Evolutionary conservation across 257 asterid species (phyloP).

Genomic region (Solanum corneliomulleri): DNA sequence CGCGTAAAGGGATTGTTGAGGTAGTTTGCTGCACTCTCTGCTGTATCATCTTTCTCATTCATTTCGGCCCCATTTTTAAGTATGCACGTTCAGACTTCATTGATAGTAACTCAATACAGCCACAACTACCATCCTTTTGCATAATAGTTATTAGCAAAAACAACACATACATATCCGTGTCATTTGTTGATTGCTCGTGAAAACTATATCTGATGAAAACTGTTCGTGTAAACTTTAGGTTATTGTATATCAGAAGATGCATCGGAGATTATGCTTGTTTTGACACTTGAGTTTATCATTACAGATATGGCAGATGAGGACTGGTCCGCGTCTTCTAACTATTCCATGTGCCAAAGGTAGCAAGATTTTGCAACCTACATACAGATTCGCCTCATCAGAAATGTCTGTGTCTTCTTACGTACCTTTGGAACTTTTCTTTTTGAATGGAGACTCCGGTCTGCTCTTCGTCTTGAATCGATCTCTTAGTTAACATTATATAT

Average conservation of each 20-base stretch:
- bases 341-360: slow-evolving; percentile 87
- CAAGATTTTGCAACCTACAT: slow-evolving; percentile 80
- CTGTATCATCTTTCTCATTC: background rate
- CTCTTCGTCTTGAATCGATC: slow-evolving; percentile 58
- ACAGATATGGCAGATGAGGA: slow-evolving; percentile 99
- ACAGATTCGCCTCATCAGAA: slow-evolving; percentile 55
- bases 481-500: slow-evolving; percentile 24
- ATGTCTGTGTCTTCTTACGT: slow-evolving; percentile 32
- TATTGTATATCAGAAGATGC: background rate
- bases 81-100: background rate
- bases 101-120: background rate
- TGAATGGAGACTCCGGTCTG: slow-evolving; percentile 94
- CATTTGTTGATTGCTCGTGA: background rate
- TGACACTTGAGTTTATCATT: background rate
- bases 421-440: slow-evolving; percentile 79
- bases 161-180: background rate
- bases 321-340: slow-evolving; percentile 81
- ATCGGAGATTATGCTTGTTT: background rate
- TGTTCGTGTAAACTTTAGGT: background rate
- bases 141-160: background rate
- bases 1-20: slow-evolving; percentile 93
- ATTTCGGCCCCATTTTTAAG: background rate
- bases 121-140: background rate
- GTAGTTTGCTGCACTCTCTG: slow-evolving; percentile 20
- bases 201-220: background rate